A percentile compares a stretch with the other conserved stretches of the same genome.
These are phyloP conservation scores for Endocalyx cinctus DNA, from an alignment of 2,329 filamentous ascomycete species.

Conservation along the genomic window DNA sequence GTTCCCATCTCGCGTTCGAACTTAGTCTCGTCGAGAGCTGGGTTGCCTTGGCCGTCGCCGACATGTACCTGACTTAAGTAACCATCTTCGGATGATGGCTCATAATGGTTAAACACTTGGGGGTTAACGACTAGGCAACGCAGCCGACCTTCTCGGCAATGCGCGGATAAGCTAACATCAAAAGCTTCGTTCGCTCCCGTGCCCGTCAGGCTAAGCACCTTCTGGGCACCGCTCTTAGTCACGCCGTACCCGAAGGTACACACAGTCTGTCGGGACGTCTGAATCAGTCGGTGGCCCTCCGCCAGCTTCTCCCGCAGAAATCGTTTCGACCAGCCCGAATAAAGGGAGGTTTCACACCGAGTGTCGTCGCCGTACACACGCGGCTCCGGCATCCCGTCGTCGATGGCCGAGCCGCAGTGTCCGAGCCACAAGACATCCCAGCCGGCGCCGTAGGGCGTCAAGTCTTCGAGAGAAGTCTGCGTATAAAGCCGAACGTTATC, in stretches of 20 bases:
- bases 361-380: conserved; percentile 16
- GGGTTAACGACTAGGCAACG: conserved; percentile 33
- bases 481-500: conserved; percentile 26
- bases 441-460: conserved; percentile 22
- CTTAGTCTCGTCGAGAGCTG: background rate
- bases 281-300: conserved; percentile 21
- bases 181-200: conserved; percentile 28
- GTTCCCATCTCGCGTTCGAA: background rate
- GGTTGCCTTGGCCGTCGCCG: background rate
- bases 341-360: conserved; percentile 13
- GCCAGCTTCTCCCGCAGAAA: conserved; percentile 9
- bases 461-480: conserved; percentile 5
- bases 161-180: conserved; percentile 28
- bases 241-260: conserved; percentile 28
- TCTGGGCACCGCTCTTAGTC: conserved; percentile 24
- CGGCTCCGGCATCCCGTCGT: conserved; percentile 9
- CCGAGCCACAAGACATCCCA: conserved; percentile 36
- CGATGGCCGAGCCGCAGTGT: conserved; percentile 27
- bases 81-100: conserved; percentile 18
- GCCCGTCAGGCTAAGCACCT: conserved; percentile 24
- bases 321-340: conserved; percentile 21
- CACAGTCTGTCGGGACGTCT: conserved; percentile 18
- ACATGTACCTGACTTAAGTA: conserved; percentile 10
- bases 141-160: conserved; percentile 24
- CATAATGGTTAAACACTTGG: conserved; percentile 31